phyloP scores from a whole-genome alignment of 2,329 filamentous ascomycete species.

The Myriosclerotinia curreyana region DNA sequence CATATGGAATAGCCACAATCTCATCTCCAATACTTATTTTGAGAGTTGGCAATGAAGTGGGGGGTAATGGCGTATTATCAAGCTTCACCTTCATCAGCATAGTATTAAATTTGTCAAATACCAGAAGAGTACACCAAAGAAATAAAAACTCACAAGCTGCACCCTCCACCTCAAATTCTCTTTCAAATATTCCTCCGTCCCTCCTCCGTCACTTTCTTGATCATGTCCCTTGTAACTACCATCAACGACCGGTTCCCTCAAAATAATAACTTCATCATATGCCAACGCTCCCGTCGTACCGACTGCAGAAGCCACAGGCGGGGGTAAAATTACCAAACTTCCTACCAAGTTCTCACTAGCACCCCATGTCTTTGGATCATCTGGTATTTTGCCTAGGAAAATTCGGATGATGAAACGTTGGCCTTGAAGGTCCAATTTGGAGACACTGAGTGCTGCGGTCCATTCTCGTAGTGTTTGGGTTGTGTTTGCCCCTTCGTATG shows the following conservation, averaged over 20 bases:
- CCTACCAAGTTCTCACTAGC: slow-evolving; percentile 24
- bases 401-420: slow-evolving; percentile 30
- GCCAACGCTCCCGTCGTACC: slow-evolving; percentile 25
- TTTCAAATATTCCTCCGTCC: slow-evolving; percentile 28
- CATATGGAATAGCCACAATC: slow-evolving; percentile 24
- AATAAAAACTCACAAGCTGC: slow-evolving; percentile 30
- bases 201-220: slow-evolving; percentile 25
- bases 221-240: slow-evolving; percentile 12
- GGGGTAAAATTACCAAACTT: slow-evolving; percentile 32
- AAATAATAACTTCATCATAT: slow-evolving; percentile 32
- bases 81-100: background rate
- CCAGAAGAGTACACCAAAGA: background rate
- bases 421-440: slow-evolving; percentile 34
- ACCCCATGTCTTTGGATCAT: slow-evolving; percentile 30
- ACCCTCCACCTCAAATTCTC: slow-evolving; percentile 33
- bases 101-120: background rate
- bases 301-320: slow-evolving; percentile 18
- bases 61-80: slow-evolving; percentile 9
- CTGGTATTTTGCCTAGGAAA: slow-evolving; percentile 32
- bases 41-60: slow-evolving; percentile 27
- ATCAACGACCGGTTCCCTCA: slow-evolving; percentile 14
- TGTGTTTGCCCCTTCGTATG: background rate
- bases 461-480: slow-evolving; percentile 26
- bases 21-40: slow-evolving; percentile 30
- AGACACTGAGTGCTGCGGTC: slow-evolving; percentile 32